Percentiles rank a stretch among this genome's conserved stretches.
These are phyloP conservation scores for Colletotrichum phormii DNA, from an alignment of 2,329 filamentous ascomycete species.

Conservation along the genomic window DNA sequence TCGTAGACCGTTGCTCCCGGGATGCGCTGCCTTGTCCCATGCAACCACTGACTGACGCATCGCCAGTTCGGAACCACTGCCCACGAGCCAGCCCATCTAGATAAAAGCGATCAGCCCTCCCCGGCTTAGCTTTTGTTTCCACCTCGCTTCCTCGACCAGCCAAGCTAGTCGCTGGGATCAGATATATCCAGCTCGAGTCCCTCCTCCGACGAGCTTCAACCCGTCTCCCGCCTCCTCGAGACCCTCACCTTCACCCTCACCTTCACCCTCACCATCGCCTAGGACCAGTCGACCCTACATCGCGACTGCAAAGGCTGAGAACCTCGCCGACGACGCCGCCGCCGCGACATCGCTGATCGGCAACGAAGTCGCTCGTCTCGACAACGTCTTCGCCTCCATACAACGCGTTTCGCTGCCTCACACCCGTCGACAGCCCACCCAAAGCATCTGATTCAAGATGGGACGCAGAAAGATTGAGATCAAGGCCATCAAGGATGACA, in stretches of 20 bases:
- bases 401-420: slow-evolving; percentile 1
- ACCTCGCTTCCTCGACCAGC: slow-evolving; percentile 19
- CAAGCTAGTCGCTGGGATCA: slow-evolving; percentile 26
- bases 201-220: slow-evolving; percentile 20
- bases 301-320: slow-evolving; percentile 28
- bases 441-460: slow-evolving; percentile 66
- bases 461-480: slow-evolving; percentile 99
- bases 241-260: neutral
- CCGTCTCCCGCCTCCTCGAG: slow-evolving; percentile 12
- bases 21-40: slow-evolving; percentile 24
- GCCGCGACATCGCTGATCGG: slow-evolving; percentile 27
- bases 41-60: slow-evolving; percentile 28
- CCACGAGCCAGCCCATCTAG: slow-evolving; percentile 31
- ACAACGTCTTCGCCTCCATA: slow-evolving; percentile 7
- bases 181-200: slow-evolving; percentile 12
- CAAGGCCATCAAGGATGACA: slow-evolving; percentile 98
- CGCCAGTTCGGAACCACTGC: slow-evolving; percentile 23
- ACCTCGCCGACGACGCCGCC: slow-evolving; percentile 22
- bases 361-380: slow-evolving; percentile 12
- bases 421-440: slow-evolving; percentile 1
- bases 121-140: slow-evolving; percentile 28
- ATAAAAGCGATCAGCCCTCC: slow-evolving; percentile 35
- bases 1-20: slow-evolving; percentile 20
- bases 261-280: neutral
- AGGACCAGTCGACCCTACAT: slow-evolving; percentile 18